These are phyloP conservation scores for Incumbomyces lentus DNA, from an alignment of 2,329 filamentous ascomycete species.

Conservation along the genomic window DNA sequence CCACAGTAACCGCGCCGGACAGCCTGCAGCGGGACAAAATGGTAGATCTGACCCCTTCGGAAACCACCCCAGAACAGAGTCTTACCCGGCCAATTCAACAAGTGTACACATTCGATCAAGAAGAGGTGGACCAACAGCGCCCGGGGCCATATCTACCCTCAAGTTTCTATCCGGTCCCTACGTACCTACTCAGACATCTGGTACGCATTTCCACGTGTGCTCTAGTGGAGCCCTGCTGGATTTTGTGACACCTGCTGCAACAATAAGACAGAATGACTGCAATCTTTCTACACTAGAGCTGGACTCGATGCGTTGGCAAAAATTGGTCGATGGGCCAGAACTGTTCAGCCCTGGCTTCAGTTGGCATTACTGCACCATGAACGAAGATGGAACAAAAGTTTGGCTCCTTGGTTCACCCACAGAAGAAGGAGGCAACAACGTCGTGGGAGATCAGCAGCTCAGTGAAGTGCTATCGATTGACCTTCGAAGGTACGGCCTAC, in stretches of 20 bases:
- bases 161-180: slow-evolving; percentile 82
- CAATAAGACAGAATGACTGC: slow-evolving; percentile 76
- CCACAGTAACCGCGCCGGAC: slow-evolving; percentile 24
- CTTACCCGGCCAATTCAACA: slow-evolving; percentile 64
- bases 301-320: slow-evolving; percentile 82
- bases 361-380: slow-evolving; percentile 97
- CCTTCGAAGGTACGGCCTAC: slow-evolving; percentile 76
- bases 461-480: slow-evolving; percentile 93
- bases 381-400: slow-evolving; percentile 87
- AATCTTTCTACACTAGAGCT: slow-evolving; percentile 84
- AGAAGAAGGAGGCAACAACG: slow-evolving; percentile 59
- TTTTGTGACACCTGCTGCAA: slow-evolving; percentile 84
- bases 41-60: slow-evolving; percentile 30
- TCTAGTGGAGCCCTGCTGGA: slow-evolving; percentile 87
- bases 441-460: slow-evolving; percentile 72
- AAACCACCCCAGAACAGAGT: slow-evolving; percentile 29
- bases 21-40: slow-evolving; percentile 7
- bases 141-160: slow-evolving; percentile 78
- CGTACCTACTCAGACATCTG: slow-evolving; percentile 77
- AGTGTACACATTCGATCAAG: slow-evolving; percentile 47
- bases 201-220: slow-evolving; percentile 91
- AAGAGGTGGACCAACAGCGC: slow-evolving; percentile 50
- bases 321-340: slow-evolving; percentile 84
- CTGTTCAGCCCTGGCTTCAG: slow-evolving; percentile 86
- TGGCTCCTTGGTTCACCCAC: slow-evolving; percentile 92